Evolutionary conservation across 371 early-diverging fungal species (phyloP).

Genomic region (Mucor piriformis): DNA sequence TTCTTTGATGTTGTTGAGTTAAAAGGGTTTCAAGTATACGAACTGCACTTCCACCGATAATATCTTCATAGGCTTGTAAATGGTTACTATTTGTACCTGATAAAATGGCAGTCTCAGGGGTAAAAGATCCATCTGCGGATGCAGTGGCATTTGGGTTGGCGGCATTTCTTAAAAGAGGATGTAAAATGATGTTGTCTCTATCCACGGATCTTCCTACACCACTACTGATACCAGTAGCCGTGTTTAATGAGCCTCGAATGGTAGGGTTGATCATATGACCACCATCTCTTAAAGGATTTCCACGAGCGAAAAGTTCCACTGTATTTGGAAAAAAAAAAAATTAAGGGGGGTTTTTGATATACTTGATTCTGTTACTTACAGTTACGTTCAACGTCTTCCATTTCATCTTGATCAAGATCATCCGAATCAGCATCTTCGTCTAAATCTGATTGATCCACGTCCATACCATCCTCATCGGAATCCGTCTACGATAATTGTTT

Average conservation of each 20-base stretch:
- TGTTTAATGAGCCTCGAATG: conserved; percentile 9
- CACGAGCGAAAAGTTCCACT: conserved; percentile 3
- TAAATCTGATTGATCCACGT: conserved; percentile 15
- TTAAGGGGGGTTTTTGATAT: not conserved
- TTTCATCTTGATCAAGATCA: conserved; percentile 29
- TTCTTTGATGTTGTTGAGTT: conserved; percentile 8
- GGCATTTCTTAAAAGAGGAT: conserved; percentile 20
- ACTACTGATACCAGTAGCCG: not conserved
- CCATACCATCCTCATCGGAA: conserved; percentile 29
- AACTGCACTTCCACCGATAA: conserved; percentile 70
- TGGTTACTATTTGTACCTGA: conserved; percentile 20
- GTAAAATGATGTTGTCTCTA: conserved; percentile 29
- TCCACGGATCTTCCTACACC: conserved; percentile 1
- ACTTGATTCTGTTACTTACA: conserved; percentile 9
- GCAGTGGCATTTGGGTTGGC: not conserved
- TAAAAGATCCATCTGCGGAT: not conserved
- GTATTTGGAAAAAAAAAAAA: not conserved
- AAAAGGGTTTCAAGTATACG: conserved; percentile 69
- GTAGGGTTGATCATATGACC: conserved; percentile 13
- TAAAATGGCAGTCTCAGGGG: conserved; percentile 4
- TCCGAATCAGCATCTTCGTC: conserved; percentile 33
- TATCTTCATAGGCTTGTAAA: conserved; percentile 64
- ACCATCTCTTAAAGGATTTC: conserved; percentile 1
- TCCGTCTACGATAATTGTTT: conserved; percentile 3
- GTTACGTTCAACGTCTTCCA: conserved; percentile 42